Evolutionary conservation across 2,329 filamentous ascomycete genomes (phyloP).

Genomic region (Stachybotrys chlorohalonatus): DNA sequence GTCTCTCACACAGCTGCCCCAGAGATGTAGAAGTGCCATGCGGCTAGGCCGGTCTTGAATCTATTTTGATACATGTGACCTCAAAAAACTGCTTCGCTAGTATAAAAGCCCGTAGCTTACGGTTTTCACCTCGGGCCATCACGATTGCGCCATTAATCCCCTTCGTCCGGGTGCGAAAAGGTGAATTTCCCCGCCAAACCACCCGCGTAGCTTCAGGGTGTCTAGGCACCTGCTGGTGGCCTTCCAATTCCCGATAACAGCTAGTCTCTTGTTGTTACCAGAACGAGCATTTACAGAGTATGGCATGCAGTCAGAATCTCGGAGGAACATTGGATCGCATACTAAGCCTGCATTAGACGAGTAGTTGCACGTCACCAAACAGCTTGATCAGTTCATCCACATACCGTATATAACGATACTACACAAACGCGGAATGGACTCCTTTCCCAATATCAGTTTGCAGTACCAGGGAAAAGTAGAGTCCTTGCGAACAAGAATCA

Average conservation of each 20-base stretch:
- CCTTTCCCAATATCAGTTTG: too few species aligned
- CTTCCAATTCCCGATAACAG: background rate
- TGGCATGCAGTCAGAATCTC: background rate
- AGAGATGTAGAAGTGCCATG: background rate
- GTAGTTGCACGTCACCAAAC: background rate
- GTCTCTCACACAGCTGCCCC: background rate
- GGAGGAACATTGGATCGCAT: background rate
- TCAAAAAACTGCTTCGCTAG: background rate
- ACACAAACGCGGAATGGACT: background rate
- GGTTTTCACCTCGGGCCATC: background rate
- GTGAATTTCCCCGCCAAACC: background rate
- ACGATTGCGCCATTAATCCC: background rate
- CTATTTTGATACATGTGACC: background rate
- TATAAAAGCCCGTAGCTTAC: background rate
- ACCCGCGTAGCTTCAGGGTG: background rate
- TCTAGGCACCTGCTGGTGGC: background rate
- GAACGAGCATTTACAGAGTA: background rate
- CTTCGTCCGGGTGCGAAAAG: background rate
- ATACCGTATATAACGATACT: background rate
- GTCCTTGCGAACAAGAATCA: too few species aligned
- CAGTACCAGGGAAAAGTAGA: too few species aligned
- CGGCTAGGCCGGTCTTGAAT: background rate
- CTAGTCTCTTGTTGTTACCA: too few species aligned
- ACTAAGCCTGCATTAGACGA: background rate
- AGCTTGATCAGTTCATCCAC: background rate